Evolutionary conservation across 2,329 filamentous ascomycete species (phyloP).

Genomic region (Hyphodiscus sp.): DNA sequence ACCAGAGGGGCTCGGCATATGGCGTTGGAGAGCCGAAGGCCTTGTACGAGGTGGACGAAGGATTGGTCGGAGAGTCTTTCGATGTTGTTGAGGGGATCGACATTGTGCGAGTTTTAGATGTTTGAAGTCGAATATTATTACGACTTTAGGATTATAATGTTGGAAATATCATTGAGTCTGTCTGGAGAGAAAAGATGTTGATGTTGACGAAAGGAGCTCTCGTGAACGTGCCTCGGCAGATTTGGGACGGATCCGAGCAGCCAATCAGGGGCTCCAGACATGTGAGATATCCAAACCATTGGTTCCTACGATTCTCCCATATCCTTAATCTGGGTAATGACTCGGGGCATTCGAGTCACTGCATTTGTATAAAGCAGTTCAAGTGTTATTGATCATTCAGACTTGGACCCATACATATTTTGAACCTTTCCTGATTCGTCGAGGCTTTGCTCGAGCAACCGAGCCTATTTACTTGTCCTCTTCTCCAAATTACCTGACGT

Average conservation of each 20-base stretch:
- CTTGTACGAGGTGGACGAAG: slow-evolving; percentile 2
- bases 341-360: too few species aligned
- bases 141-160: neutral
- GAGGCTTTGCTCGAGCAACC: too few species aligned
- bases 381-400: too few species aligned
- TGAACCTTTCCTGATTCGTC: too few species aligned
- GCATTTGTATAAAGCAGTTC: too few species aligned
- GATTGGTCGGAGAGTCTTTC: neutral
- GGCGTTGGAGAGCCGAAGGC: slow-evolving; percentile 25
- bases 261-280: neutral
- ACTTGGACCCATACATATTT: too few species aligned
- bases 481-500: too few species aligned
- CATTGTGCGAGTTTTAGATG: neutral
- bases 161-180: neutral
- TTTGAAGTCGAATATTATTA: neutral
- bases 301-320: too few species aligned
- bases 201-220: neutral
- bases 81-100: neutral
- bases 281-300: neutral
- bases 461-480: too few species aligned
- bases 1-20: slow-evolving; percentile 30
- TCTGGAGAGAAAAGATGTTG: neutral
- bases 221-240: neutral
- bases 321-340: too few species aligned
- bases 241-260: too few species aligned